A percentile compares a stretch with the other conserved stretches of the same genome.
phyloP scores from a whole-genome alignment of 148 eudicot species.

The Rhododendron vialii region DNA sequence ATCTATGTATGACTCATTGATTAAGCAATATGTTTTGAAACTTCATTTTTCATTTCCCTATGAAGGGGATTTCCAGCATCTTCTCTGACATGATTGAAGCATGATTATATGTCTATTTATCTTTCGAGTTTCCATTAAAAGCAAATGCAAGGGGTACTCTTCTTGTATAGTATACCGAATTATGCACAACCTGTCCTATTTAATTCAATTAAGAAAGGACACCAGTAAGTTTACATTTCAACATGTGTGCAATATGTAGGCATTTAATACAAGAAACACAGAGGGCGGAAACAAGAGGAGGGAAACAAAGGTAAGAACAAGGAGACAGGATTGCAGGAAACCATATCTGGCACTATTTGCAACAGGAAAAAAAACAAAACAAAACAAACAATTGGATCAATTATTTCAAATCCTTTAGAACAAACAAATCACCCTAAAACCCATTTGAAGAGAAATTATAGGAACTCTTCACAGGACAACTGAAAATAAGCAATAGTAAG shows the following conservation, averaged over 20 bases:
- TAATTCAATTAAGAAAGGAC: neutral
- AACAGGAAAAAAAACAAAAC: neutral
- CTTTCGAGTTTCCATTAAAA: neutral
- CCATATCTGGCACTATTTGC: neutral
- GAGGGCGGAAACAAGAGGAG: neutral
- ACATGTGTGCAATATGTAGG: neutral
- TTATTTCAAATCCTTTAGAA: neutral
- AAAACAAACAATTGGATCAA: neutral
- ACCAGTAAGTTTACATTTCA: neutral
- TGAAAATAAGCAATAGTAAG: neutral
- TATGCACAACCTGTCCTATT: neutral
- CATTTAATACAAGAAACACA: neutral
- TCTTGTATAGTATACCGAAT: neutral
- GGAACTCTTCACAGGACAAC: neutral
- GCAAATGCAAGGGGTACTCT: neutral
- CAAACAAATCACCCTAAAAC: neutral
- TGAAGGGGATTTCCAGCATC: neutral
- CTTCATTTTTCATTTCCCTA: neutral
- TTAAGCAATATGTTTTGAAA: neutral
- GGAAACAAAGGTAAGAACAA: neutral
- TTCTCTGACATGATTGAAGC: neutral
- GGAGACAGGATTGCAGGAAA: neutral
- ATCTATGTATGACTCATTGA: neutral
- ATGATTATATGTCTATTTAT: neutral
- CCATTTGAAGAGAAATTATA: neutral